A percentile compares a stretch with the other conserved stretches of the same genome.
Evolutionary conservation across 2,329 filamentous ascomycete genomes (phyloP).

Genomic region (Ophiognomonia clavigignenti-juglandacearum): DNA sequence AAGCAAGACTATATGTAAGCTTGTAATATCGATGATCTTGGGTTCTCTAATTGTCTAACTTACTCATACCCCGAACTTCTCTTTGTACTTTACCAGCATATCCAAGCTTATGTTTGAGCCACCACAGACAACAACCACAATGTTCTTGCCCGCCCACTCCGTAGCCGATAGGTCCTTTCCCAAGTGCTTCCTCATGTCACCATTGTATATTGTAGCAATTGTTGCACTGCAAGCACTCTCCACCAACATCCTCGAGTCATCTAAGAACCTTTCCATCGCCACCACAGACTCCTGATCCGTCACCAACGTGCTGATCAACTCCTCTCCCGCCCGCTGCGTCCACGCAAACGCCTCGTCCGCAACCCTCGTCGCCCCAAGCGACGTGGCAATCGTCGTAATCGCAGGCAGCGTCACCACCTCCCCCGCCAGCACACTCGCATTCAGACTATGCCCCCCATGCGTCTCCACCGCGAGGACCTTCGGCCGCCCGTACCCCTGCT

Average conservation of each 20-base stretch:
- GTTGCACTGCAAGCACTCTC: conserved; percentile 84
- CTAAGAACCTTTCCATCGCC: conserved; percentile 70
- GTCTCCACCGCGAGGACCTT: conserved; percentile 70
- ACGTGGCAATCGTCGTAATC: conserved; percentile 69
- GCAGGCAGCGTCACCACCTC: conserved; percentile 56
- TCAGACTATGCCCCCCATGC: conserved; percentile 61
- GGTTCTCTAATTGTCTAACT: not conserved
- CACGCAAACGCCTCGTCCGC: conserved; percentile 55
- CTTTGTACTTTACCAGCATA: conserved; percentile 54
- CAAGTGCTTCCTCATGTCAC: conserved; percentile 55
- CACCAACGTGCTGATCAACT: conserved; percentile 55
- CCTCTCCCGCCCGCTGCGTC: conserved; percentile 37
- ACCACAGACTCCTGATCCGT: conserved; percentile 74
- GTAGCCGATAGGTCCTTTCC: conserved; percentile 47
- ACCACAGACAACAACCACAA: conserved; percentile 84
- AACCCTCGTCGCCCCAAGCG: conserved; percentile 64
- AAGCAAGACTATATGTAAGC: too few relatives aligned
- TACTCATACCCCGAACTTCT: conserved; percentile 34
- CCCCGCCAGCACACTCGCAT: conserved; percentile 47
- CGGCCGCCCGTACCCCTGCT: conserved; percentile 16
- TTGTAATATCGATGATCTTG: too few relatives aligned
- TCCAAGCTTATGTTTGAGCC: conserved; percentile 63
- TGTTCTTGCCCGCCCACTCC: conserved; percentile 61
- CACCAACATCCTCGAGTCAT: conserved; percentile 77
- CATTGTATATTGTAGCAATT: conserved; percentile 63